phyloP scores from a whole-genome alignment of 208 protist genomes.

The Trichomonas vaginalis region DNA sequence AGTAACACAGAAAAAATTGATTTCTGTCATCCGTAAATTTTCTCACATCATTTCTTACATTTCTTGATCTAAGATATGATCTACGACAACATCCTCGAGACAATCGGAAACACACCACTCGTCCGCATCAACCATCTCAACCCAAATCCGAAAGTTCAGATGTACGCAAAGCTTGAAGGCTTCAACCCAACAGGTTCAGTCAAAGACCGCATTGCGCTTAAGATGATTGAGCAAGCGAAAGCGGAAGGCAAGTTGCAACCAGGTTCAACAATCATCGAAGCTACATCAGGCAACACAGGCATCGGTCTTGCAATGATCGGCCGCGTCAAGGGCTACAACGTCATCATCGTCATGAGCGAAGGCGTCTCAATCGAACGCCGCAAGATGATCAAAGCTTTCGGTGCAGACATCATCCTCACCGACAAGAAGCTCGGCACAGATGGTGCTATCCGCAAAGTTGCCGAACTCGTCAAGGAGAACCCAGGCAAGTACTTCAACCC shows the following conservation, averaged over 20 bases:
- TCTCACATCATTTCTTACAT: no score
- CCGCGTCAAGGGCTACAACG: slow-evolving; percentile 73
- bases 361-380: slow-evolving; percentile 89
- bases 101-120: neutral
- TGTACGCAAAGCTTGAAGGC: slow-evolving; percentile 48
- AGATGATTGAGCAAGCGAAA: slow-evolving; percentile 82
- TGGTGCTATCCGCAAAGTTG: neutral
- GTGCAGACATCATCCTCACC: slow-evolving; percentile 76
- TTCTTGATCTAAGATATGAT: neutral
- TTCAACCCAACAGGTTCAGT: slow-evolving; percentile 65
- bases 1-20: no score
- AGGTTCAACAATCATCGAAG: slow-evolving; percentile 75
- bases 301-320: slow-evolving; percentile 67
- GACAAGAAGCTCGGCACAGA: slow-evolving; percentile 45
- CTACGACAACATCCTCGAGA: neutral
- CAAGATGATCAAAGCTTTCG: slow-evolving; percentile 59
- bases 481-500: neutral
- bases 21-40: no score
- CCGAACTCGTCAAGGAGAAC: neutral
- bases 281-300: slow-evolving; percentile 67
- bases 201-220: slow-evolving; percentile 81
- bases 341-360: slow-evolving; percentile 82
- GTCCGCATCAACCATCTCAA: neutral
- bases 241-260: slow-evolving; percentile 61
- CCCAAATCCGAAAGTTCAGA: neutral